phyloP scores from a whole-genome alignment of 495 filamentous ascomycete species.

The Hypoxylon fragiforme region DNA sequence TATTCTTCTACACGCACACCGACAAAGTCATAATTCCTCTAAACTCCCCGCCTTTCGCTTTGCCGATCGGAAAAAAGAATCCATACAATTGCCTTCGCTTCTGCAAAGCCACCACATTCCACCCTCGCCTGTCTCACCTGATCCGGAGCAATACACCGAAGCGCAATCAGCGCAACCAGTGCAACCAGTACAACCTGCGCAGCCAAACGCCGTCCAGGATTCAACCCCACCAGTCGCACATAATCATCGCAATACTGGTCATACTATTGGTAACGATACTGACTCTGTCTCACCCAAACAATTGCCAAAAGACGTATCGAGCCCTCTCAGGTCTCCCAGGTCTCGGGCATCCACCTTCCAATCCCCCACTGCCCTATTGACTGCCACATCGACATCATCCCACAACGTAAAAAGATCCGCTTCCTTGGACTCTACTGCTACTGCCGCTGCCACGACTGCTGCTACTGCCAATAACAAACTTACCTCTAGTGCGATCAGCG shows the following conservation, averaged over 20 bases:
- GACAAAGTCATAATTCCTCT: constrained; percentile 53
- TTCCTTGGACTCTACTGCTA: constrained; percentile 42
- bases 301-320: constrained; percentile 24
- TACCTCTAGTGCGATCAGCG: constrained; percentile 24
- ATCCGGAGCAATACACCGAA: constrained; percentile 34
- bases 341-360: constrained; percentile 48
- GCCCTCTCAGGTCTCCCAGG: constrained; percentile 20
- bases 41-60: constrained; percentile 55
- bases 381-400: constrained; percentile 32
- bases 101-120: constrained; percentile 43
- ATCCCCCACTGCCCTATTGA: constrained; percentile 29
- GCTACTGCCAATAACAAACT: constrained; percentile 12
- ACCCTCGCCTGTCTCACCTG: constrained; percentile 46
- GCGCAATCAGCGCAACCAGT: too few species aligned
- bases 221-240: constrained; percentile 31
- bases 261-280: constrained; percentile 11
- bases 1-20: constrained; percentile 47
- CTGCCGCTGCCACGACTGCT: constrained; percentile 24
- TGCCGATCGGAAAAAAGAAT: constrained; percentile 50
- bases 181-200: too few species aligned
- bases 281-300: constrained; percentile 33
- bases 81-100: constrained; percentile 38
- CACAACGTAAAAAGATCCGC: constrained; percentile 44
- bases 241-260: constrained; percentile 29
- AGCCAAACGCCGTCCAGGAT: constrained; percentile 39